These are phyloP conservation scores for Magnolia kwangsiensis DNA, from an alignment of 164 flowering plant species.

Conservation along the genomic window DNA sequence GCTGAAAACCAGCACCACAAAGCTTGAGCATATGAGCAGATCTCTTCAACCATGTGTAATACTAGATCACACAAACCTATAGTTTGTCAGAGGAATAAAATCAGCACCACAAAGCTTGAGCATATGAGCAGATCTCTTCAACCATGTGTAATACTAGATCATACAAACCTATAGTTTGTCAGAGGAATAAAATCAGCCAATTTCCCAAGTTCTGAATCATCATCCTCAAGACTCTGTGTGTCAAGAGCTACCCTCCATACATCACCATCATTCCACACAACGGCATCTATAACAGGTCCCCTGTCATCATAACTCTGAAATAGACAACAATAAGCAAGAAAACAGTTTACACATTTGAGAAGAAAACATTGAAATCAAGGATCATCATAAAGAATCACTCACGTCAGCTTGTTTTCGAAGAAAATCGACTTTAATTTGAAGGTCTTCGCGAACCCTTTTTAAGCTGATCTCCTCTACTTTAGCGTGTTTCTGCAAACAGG, in stretches of 20 bases:
- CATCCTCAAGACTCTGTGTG: constrained; percentile 87
- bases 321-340: constrained; percentile 1
- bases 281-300: constrained; percentile 96
- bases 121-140: neutral
- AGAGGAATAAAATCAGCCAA: constrained; percentile 78
- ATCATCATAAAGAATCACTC: constrained; percentile 17
- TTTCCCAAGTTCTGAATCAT: constrained; percentile 64
- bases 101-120: constrained; percentile 28
- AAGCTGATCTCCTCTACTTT: constrained; percentile 61
- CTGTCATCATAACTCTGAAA: constrained; percentile 85
- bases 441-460: constrained; percentile 75
- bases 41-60: neutral
- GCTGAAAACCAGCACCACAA: neutral
- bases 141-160: neutral
- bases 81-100: constrained; percentile 63
- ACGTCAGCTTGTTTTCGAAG: constrained; percentile 83
- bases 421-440: constrained; percentile 72
- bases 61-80: constrained; percentile 37
- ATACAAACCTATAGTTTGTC: constrained; percentile 71
- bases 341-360: neutral
- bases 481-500: constrained; percentile 49
- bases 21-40: neutral
- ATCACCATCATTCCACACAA: constrained; percentile 98
- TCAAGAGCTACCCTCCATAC: constrained; percentile 97
- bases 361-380: neutral